Percentiles rank a stretch among this genome's conserved stretches.
phyloP scores from a whole-genome alignment of 2,329 filamentous ascomycete species.

The Aspergillus novoparasiticus region DNA sequence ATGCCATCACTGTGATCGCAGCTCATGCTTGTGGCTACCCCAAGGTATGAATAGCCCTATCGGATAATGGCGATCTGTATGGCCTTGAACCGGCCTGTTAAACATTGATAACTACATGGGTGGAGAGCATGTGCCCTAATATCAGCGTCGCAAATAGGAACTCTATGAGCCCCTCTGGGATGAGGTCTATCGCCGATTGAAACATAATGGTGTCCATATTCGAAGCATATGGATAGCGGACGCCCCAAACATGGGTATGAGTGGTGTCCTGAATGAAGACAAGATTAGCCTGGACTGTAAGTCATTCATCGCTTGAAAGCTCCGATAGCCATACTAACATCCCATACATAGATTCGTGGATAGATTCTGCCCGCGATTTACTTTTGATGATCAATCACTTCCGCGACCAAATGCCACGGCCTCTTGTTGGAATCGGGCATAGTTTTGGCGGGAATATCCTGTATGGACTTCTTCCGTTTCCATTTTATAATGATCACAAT shows the following conservation, averaged over 20 bases:
- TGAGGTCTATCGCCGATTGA: neutral
- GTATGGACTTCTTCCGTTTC: neutral
- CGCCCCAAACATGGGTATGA: constrained; percentile 11
- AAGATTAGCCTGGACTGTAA: constrained; percentile 17
- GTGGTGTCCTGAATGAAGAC: constrained; percentile 13
- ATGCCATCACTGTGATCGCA: neutral
- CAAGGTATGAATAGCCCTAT: neutral
- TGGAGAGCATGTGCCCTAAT: neutral
- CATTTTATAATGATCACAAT: neutral
- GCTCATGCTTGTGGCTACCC: neutral
- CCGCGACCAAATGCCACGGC: constrained; percentile 19
- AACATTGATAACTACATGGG: neutral
- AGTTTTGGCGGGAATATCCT: constrained; percentile 15
- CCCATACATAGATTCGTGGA: constrained; percentile 9
- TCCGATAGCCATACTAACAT: neutral
- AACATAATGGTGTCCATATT: constrained; percentile 2
- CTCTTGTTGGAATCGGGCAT: constrained; percentile 21
- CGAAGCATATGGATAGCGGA: constrained; percentile 17
- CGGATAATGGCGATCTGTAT: neutral
- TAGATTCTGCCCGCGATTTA: constrained; percentile 20
- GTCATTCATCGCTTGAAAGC: neutral
- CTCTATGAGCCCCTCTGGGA: constrained; percentile 19
- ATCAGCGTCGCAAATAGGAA: neutral
- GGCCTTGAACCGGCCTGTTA: neutral
- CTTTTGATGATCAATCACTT: constrained; percentile 22